Percentiles rank a stretch among this genome's conserved stretches.
Conservation (phyloP, 257 asterid species). For the Solanum ossicruentum region DNA sequence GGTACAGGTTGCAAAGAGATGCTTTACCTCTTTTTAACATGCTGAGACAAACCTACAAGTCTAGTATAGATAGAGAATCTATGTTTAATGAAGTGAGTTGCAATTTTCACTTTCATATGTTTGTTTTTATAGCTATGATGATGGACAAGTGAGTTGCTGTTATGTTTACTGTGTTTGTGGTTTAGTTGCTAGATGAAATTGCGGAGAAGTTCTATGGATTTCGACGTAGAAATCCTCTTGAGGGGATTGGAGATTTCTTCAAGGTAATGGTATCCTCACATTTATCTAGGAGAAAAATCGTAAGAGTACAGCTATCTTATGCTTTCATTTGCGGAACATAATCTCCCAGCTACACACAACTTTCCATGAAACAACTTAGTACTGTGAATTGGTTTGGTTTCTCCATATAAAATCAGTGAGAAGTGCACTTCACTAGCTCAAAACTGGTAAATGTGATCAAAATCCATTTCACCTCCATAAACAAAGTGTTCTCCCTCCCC, state of each 20-base stretch:
- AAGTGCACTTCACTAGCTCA: background rate
- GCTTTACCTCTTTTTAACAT: conserved; percentile 82
- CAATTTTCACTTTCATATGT: background rate
- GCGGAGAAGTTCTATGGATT: conserved; percentile 84
- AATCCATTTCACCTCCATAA: background rate
- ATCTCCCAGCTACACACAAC: background rate
- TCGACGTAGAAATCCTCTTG: conserved; percentile 57
- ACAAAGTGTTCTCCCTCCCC: background rate
- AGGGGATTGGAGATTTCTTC: conserved; percentile 80
- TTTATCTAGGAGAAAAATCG: background rate
- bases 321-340: background rate
- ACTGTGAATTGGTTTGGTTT: background rate
- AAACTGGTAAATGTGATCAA: background rate
- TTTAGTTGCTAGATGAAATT: conserved; percentile 73
- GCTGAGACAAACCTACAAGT: conserved; percentile 65
- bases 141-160: no score
- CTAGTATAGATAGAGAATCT: conserved; percentile 64
- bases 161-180: background rate
- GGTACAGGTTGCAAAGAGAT: conserved; percentile 78
- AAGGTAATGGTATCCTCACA: background rate
- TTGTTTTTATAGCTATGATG: background rate
- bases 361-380: background rate
- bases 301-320: background rate
- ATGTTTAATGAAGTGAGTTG: conserved; percentile 48
- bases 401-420: background rate